Evolutionary conservation across 805 yeast genomes (phyloP).

Genomic region (Candida namnaoensis): DNA sequence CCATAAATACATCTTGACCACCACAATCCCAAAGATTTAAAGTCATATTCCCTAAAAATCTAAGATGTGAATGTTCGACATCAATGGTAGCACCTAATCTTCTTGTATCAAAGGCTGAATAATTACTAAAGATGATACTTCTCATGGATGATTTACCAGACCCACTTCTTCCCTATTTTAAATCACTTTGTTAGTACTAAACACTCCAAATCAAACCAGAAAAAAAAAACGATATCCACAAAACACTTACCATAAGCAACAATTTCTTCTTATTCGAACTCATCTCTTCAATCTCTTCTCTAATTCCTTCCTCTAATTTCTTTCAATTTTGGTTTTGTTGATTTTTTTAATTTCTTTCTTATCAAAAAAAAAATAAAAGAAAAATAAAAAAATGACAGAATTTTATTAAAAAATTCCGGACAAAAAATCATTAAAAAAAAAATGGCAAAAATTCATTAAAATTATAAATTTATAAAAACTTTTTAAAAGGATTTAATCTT

Average conservation of each 20-base stretch:
- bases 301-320: not conserved
- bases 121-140: conserved; percentile 89
- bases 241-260: conserved; percentile 40
- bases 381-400: too few species aligned
- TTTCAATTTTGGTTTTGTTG: too few species aligned
- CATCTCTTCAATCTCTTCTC: conserved; percentile 5
- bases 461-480: too few species aligned
- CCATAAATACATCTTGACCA: conserved; percentile 95
- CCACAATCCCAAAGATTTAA: conserved; percentile 97
- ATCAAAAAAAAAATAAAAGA: too few species aligned
- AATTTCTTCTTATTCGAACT: conserved; percentile 45
- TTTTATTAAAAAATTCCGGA: too few species aligned
- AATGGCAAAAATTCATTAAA: too few species aligned
- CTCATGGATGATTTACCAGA: conserved; percentile 98
- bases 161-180: conserved; percentile 79
- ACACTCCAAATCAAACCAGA: not conserved
- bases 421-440: too few species aligned
- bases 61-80: conserved; percentile 92
- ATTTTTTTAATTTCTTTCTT: too few species aligned
- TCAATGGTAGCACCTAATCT: conserved; percentile 95
- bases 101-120: conserved; percentile 94
- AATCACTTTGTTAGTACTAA: conserved; percentile 4
- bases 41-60: conserved; percentile 93
- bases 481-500: too few species aligned
- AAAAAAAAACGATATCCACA: not conserved